Evolutionary conservation across 805 yeast genomes (phyloP).

Genomic region (Wickerhamomyces rabaulensis): DNA sequence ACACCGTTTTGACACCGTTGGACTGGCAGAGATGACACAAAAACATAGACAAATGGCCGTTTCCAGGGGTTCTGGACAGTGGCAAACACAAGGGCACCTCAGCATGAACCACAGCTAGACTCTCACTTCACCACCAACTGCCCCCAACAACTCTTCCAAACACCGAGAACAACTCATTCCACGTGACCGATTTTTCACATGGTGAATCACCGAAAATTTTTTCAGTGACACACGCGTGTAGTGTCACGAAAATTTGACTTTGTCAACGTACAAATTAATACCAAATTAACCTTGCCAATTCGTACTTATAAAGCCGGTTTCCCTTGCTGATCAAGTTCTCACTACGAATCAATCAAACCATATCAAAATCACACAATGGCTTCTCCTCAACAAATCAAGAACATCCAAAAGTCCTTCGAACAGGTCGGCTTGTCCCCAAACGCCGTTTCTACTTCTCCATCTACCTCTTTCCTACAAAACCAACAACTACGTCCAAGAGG

Average conservation of each 20-base stretch:
- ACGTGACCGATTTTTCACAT: neutral
- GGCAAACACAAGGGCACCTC: neutral
- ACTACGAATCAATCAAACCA: neutral
- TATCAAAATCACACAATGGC: conserved; percentile 39
- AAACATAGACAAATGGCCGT: neutral
- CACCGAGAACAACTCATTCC: neutral
- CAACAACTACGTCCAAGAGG: conserved; percentile 40
- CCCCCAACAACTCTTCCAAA: neutral
- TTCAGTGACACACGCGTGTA: neutral
- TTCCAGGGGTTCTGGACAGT: neutral
- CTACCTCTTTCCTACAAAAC: conserved; percentile 54
- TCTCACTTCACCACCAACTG: too few species aligned
- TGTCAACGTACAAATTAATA: neutral
- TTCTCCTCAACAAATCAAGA: conserved; percentile 60
- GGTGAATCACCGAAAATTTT: neutral
- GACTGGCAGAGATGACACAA: neutral
- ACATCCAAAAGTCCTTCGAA: conserved; percentile 50
- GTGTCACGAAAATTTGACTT: neutral
- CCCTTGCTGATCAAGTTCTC: neutral
- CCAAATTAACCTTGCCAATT: neutral
- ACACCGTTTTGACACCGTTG: neutral
- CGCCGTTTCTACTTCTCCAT: conserved; percentile 80
- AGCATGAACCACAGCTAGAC: too few species aligned
- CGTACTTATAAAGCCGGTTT: neutral
- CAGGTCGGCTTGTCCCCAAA: conserved; percentile 56